Percentiles rank a stretch among this genome's conserved stretches.
Evolutionary conservation across 495 filamentous ascomycete species (phyloP).

Genomic region (Sordaria brevicollis): DNA sequence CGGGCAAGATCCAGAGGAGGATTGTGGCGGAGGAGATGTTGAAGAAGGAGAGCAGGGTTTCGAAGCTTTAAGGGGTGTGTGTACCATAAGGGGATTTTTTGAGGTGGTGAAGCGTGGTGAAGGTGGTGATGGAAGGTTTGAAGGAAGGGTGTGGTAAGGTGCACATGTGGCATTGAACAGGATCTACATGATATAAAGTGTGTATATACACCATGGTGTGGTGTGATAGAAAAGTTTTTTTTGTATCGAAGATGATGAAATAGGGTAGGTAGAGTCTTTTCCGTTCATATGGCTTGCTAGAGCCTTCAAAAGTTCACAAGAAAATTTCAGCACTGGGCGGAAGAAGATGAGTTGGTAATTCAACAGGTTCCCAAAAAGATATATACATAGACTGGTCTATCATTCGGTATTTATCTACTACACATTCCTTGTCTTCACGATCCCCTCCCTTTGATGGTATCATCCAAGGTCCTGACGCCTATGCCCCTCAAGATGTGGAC

Average conservation of each 20-base stretch:
- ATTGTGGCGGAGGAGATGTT: conserved; percentile 73
- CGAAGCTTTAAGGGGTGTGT: conserved; percentile 33
- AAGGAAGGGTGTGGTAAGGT: background rate
- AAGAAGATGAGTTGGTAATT: background rate
- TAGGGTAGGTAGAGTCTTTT: too few species aligned
- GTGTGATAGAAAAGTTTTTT: background rate
- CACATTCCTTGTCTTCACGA: too few species aligned
- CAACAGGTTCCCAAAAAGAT: too few species aligned
- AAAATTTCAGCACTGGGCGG: background rate
- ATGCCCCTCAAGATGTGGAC: too few species aligned
- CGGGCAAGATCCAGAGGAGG: conserved; percentile 73
- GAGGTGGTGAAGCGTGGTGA: background rate
- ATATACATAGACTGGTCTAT: too few species aligned
- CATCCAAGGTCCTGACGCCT: too few species aligned
- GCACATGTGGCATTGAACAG: background rate
- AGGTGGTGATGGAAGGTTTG: too few species aligned
- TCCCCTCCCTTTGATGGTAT: too few species aligned
- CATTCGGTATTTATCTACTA: too few species aligned
- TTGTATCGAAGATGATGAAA: background rate
- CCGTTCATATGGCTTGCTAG: background rate
- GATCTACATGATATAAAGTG: background rate
- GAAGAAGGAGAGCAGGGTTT: conserved; percentile 37
- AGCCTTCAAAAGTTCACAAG: background rate
- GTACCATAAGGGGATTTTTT: too few species aligned
- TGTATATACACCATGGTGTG: background rate